phyloP scores from a whole-genome alignment of 768 basidiomycete genomes.

The Phylloporus arenicola region DNA sequence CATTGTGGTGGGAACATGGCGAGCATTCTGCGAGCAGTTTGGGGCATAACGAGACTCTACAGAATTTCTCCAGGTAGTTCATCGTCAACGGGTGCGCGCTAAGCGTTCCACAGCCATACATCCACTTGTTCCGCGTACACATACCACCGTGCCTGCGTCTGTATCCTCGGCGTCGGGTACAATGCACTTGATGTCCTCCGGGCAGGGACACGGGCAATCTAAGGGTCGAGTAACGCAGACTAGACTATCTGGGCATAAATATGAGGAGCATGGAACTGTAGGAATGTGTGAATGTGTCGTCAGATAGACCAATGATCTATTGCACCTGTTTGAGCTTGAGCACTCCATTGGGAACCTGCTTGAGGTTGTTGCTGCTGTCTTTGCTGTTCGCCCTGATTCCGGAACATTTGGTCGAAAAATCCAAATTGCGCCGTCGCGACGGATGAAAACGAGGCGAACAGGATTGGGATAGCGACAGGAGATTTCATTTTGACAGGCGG shows the following conservation, averaged over 20 bases:
- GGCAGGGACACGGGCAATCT: slow-evolving; percentile 77
- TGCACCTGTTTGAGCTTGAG: slow-evolving; percentile 59
- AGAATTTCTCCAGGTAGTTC: neutral
- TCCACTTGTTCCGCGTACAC: slow-evolving; percentile 59
- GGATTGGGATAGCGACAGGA: slow-evolving; percentile 1
- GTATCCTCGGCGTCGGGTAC: slow-evolving; percentile 56
- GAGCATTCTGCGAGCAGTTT: too few relatives aligned
- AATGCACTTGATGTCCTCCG: slow-evolving; percentile 71
- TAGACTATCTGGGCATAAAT: slow-evolving; percentile 71
- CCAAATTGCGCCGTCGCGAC: slow-evolving; percentile 61
- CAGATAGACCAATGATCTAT: slow-evolving; percentile 13
- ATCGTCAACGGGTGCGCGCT: slow-evolving; percentile 7
- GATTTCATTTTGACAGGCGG: slow-evolving; percentile 12
- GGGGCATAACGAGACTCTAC: neutral
- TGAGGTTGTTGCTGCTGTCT: slow-evolving; percentile 42
- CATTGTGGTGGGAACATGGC: neutral
- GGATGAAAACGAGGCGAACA: slow-evolving; percentile 24
- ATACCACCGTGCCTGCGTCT: slow-evolving; percentile 58
- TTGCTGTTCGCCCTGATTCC: slow-evolving; percentile 45
- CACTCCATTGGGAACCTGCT: slow-evolving; percentile 56
- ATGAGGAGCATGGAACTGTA: slow-evolving; percentile 67
- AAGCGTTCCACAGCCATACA: slow-evolving; percentile 60
- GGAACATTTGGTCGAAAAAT: slow-evolving; percentile 78
- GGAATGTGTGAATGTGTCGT: neutral
- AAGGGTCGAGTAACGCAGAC: slow-evolving; percentile 48